A percentile compares a stretch with the other conserved stretches of the same genome.
Evolutionary conservation across 2,329 filamentous ascomycete species (phyloP).

Genomic region (Claviceps monticola): DNA sequence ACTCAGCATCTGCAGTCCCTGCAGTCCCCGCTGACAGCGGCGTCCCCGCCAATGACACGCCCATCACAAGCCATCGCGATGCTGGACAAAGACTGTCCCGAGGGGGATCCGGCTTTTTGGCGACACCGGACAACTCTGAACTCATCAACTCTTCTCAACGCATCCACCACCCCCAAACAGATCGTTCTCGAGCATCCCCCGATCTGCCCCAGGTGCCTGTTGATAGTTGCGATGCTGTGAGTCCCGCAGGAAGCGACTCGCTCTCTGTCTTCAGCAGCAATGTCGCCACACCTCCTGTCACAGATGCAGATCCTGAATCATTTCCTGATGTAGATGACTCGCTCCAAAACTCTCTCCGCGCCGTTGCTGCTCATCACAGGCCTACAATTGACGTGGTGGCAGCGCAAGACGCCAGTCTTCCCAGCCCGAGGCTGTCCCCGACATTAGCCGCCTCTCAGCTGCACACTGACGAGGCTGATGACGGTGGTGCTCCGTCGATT

Average conservation of each 20-base stretch:
- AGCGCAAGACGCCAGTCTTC: slow-evolving; percentile 79
- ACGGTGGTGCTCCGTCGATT: slow-evolving; percentile 23
- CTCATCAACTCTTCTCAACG: slow-evolving; percentile 20
- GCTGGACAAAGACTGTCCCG: slow-evolving; percentile 13
- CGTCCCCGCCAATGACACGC: neutral
- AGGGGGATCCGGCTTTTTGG: slow-evolving; percentile 24
- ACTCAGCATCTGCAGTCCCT: slow-evolving; percentile 2
- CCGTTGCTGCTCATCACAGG: slow-evolving; percentile 32
- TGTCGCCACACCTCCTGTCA: slow-evolving; percentile 62
- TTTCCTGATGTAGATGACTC: slow-evolving; percentile 38
- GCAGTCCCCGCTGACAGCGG: neutral
- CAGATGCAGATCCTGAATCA: slow-evolving; percentile 55
- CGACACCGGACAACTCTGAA: slow-evolving; percentile 46
- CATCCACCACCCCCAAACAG: slow-evolving; percentile 26
- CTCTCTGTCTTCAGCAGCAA: slow-evolving; percentile 48
- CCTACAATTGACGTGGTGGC: slow-evolving; percentile 53
- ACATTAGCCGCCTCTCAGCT: slow-evolving; percentile 61
- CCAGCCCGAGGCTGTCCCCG: slow-evolving; percentile 87
- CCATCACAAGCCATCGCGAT: slow-evolving; percentile 10
- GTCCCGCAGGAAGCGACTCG: slow-evolving; percentile 39
- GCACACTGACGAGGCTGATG: slow-evolving; percentile 31
- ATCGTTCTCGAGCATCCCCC: slow-evolving; percentile 29
- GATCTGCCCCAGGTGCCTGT: slow-evolving; percentile 27
- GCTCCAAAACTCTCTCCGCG: slow-evolving; percentile 30
- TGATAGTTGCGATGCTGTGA: slow-evolving; percentile 30